These are phyloP conservation scores for Taphrina confusa DNA, from an alignment of 1,139 yeast species.

Conservation along the genomic window DNA sequence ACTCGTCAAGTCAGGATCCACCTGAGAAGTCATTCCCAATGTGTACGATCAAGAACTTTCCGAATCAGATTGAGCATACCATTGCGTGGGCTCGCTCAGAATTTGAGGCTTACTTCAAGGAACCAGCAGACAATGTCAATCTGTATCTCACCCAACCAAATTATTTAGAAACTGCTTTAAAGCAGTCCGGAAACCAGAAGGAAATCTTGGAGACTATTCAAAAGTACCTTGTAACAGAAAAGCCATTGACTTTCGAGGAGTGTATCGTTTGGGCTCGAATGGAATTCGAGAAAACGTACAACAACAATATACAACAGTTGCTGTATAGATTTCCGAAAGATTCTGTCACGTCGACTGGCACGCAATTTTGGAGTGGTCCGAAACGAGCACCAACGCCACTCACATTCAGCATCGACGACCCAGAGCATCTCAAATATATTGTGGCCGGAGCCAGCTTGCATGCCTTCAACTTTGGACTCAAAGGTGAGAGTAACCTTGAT, in stretches of 20 bases:
- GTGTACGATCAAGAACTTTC: constrained; percentile 95
- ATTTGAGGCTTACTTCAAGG: constrained; percentile 90
- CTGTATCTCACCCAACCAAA: constrained; percentile 87
- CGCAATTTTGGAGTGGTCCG: constrained; percentile 97
- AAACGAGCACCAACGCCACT: constrained; percentile 92
- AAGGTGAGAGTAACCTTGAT: constrained; percentile 51
- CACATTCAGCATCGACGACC: constrained; percentile 69
- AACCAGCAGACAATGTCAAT: constrained; percentile 89
- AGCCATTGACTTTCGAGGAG: constrained; percentile 89
- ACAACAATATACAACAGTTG: constrained; percentile 82
- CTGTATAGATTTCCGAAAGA: constrained; percentile 92
- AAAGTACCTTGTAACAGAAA: constrained; percentile 64
- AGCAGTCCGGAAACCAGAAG: constrained; percentile 88
- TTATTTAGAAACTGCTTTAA: constrained; percentile 84
- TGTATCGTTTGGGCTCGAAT: constrained; percentile 93
- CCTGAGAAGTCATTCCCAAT: constrained; percentile 97
- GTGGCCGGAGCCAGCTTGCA: constrained; percentile 88
- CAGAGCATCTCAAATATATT: constrained; percentile 77
- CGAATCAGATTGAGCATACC: constrained; percentile 96
- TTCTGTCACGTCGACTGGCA: constrained; percentile 86
- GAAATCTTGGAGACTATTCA: constrained; percentile 78
- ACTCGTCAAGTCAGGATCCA: constrained; percentile 95
- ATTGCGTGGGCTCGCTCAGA: constrained; percentile 98
- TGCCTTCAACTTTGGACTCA: constrained; percentile 84
- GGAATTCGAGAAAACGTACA: constrained; percentile 81